Percentiles rank a stretch among this genome's conserved stretches.
phyloP scores from a whole-genome alignment of 805 yeast genomes.

The Saturnispora quitensis region DNA sequence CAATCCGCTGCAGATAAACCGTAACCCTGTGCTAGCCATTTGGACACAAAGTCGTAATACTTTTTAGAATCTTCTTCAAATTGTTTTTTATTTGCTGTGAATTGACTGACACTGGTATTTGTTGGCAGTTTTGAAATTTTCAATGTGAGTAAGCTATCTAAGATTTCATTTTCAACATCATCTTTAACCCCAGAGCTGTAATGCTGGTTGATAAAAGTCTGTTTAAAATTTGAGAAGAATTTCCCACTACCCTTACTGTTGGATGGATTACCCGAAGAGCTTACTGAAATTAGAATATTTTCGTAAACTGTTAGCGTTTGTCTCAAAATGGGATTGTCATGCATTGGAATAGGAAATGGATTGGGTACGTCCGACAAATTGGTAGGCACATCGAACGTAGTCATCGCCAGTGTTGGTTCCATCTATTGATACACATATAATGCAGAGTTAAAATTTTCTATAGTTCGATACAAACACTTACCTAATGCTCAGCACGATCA shows the following conservation, averaged over 20 bases:
- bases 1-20: slow-evolving; percentile 4
- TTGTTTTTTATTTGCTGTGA: slow-evolving; percentile 15
- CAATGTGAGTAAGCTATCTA: background rate
- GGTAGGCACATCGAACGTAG: background rate
- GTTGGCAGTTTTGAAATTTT: slow-evolving; percentile 7
- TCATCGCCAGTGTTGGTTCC: background rate
- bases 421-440: no score
- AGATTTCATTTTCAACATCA: slow-evolving; percentile 9
- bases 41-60: slow-evolving; percentile 30
- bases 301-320: slow-evolving; percentile 24
- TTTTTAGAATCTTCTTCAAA: slow-evolving; percentile 31
- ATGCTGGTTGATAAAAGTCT: slow-evolving; percentile 13
- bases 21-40: slow-evolving; percentile 27
- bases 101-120: slow-evolving; percentile 2
- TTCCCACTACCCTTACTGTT: slow-evolving; percentile 12
- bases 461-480: background rate
- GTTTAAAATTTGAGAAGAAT: slow-evolving; percentile 13
- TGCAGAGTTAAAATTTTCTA: background rate
- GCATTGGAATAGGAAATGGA: slow-evolving; percentile 24
- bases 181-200: background rate
- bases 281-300: slow-evolving; percentile 14
- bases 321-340: slow-evolving; percentile 32
- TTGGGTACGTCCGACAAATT: slow-evolving; percentile 5
- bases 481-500: background rate
- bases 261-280: slow-evolving; percentile 13